phyloP scores from a whole-genome alignment of 2,329 filamentous ascomycete species.

The Didymella pinodella region DNA sequence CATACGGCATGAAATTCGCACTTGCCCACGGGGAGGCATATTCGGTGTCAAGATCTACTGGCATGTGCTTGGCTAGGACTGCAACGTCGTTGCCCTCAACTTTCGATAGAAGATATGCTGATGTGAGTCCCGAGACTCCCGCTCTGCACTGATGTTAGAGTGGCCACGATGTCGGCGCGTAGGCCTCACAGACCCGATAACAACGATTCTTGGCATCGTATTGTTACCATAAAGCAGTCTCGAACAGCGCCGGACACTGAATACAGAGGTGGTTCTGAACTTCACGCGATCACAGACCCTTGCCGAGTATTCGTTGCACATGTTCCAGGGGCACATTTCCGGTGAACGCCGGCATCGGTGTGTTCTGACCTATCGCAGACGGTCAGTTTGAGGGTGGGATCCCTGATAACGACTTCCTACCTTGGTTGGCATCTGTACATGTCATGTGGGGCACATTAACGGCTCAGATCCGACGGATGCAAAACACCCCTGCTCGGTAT shows the following conservation, averaged over 20 bases:
- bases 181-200: background rate
- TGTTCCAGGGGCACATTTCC: background rate
- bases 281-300: background rate
- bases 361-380: background rate
- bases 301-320: background rate
- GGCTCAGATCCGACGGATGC: background rate
- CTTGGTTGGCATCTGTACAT: background rate
- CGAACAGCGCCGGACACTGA: background rate
- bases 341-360: background rate
- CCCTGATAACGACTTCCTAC: background rate
- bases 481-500: background rate
- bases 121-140: slow-evolving; percentile 46
- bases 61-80: slow-evolving; percentile 86
- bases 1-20: slow-evolving; percentile 65
- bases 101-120: slow-evolving; percentile 65
- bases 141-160: background rate
- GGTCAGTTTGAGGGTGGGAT: background rate
- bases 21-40: slow-evolving; percentile 93
- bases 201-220: background rate
- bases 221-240: background rate
- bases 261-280: background rate
- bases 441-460: background rate
- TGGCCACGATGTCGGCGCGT: too few relatives aligned
- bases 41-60: slow-evolving; percentile 89
- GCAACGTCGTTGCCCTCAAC: slow-evolving; percentile 59